These are phyloP conservation scores for Fragosphaeria purpurea DNA, from an alignment of 2,329 filamentous ascomycete species.

Conservation along the genomic window DNA sequence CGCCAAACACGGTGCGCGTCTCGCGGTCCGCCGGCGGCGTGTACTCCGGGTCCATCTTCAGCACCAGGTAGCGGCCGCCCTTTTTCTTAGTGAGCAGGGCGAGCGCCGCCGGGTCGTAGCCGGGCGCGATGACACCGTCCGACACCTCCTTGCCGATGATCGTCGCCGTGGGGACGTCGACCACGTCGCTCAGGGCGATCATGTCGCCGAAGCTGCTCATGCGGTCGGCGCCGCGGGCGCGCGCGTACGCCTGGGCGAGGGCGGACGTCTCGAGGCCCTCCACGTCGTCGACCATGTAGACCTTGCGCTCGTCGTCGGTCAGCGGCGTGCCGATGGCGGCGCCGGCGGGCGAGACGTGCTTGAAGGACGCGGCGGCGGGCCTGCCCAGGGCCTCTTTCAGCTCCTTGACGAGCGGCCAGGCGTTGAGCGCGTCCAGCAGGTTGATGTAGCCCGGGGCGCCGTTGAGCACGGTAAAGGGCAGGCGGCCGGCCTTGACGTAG, in stretches of 20 bases:
- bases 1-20: slow-evolving; percentile 79
- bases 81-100: slow-evolving; percentile 97
- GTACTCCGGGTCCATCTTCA: slow-evolving; percentile 88
- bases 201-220: slow-evolving; percentile 99
- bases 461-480: slow-evolving; percentile 91
- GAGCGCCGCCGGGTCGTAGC: slow-evolving; percentile 74
- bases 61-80: slow-evolving; percentile 89
- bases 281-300: slow-evolving; percentile 98
- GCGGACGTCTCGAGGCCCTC: slow-evolving; percentile 74
- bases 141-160: slow-evolving; percentile 98
- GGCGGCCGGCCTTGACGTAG: slow-evolving; percentile 57
- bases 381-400: slow-evolving; percentile 78
- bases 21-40: slow-evolving; percentile 74
- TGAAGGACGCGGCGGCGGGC: slow-evolving; percentile 94
- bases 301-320: slow-evolving; percentile 80
- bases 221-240: slow-evolving; percentile 88
- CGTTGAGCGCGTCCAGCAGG: slow-evolving; percentile 89
- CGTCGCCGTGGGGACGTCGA: slow-evolving; percentile 87
- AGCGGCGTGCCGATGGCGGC: slow-evolving; percentile 88
- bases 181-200: slow-evolving; percentile 82
- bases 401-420: slow-evolving; percentile 95
- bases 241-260: slow-evolving; percentile 89
- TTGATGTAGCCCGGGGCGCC: slow-evolving; percentile 96
- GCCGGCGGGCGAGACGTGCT: slow-evolving; percentile 95
- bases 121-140: slow-evolving; percentile 88